These are phyloP conservation scores for Coniferiporia weirii DNA, from an alignment of 1,284 basidiomycete species.

Conservation along the genomic window DNA sequence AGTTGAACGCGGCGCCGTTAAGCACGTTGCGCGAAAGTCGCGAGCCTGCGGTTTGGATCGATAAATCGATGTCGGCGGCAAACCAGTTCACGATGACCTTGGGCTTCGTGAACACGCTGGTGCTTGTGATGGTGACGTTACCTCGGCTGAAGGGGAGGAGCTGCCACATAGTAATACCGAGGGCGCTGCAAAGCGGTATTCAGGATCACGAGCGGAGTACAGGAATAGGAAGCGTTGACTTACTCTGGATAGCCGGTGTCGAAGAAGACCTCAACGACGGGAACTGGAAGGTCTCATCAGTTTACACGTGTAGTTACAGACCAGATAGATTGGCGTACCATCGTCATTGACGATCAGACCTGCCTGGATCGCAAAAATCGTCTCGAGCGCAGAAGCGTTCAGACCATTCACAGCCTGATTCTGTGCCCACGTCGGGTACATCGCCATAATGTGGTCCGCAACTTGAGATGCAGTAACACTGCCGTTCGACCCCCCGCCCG, in stretches of 20 bases:
- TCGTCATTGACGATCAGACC: slow-evolving; percentile 41
- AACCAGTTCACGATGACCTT: slow-evolving; percentile 46
- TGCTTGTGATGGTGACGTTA: slow-evolving; percentile 40
- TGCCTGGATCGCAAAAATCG: slow-evolving; percentile 39
- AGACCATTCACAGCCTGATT: slow-evolving; percentile 36
- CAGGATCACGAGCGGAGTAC: neutral
- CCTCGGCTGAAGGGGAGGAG: slow-evolving; percentile 52
- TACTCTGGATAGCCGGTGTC: slow-evolving; percentile 23
- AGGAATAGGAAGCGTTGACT: neutral
- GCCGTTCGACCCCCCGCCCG: slow-evolving; percentile 23
- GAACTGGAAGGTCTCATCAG: slow-evolving; percentile 29
- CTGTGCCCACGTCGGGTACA: slow-evolving; percentile 34
- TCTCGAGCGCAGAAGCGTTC: slow-evolving; percentile 34
- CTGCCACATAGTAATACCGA: slow-evolving; percentile 48
- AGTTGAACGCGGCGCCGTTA: slow-evolving; percentile 31
- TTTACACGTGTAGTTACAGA: neutral
- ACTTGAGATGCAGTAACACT: slow-evolving; percentile 14
- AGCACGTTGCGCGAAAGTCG: slow-evolving; percentile 43
- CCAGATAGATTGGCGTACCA: slow-evolving; percentile 26
- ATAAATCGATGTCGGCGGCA: slow-evolving; percentile 41
- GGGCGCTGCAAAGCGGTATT: slow-evolving; percentile 25
- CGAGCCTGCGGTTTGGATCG: slow-evolving; percentile 44
- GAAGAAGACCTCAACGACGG: slow-evolving; percentile 36
- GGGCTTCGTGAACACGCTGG: slow-evolving; percentile 42
- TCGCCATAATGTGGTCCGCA: slow-evolving; percentile 31